A percentile compares a stretch with the other conserved stretches of the same genome.
phyloP scores from a whole-genome alignment of 345 rosid species.

The Draba incana region DNA sequence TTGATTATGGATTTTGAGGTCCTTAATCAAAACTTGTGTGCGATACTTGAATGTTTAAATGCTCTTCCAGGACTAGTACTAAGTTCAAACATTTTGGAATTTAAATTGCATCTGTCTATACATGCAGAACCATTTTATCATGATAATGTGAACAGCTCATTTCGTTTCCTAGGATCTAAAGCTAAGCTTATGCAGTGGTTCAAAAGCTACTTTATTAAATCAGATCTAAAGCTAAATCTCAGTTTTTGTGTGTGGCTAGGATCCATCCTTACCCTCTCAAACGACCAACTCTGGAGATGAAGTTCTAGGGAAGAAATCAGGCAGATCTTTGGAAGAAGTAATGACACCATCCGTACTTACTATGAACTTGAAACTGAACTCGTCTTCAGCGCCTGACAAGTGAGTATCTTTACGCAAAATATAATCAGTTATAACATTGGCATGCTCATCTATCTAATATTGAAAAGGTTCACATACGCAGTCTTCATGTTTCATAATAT shows the following conservation, averaged over 20 bases:
- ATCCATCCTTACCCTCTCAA: constrained; percentile 56
- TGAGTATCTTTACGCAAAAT: constrained; percentile 22
- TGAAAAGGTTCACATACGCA: constrained; percentile 9
- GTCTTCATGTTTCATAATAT: neutral
- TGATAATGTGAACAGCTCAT: neutral
- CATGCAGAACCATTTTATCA: neutral
- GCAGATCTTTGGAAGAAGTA: constrained; percentile 63
- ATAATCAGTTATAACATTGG: neutral
- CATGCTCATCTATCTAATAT: neutral
- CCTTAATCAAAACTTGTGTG: neutral
- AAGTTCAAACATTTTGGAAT: neutral
- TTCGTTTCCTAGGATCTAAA: neutral
- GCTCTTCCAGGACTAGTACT: neutral
- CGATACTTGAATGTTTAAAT: neutral
- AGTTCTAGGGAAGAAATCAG: constrained; percentile 49
- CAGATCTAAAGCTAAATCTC: constrained; percentile 26
- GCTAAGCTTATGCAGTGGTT: constrained; percentile 20
- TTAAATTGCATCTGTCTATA: neutral
- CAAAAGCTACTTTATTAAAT: constrained; percentile 16
- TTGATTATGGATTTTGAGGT: constrained; percentile 10
- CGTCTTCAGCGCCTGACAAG: constrained; percentile 59
- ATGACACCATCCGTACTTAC: constrained; percentile 70
- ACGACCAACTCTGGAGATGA: constrained; percentile 52
- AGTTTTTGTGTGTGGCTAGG: constrained; percentile 43
- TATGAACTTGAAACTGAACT: constrained; percentile 71